Evolutionary conservation across 2,329 filamentous ascomycete species (phyloP), one percentile per base, ranked within the genome.

Genomic region (Colletotrichum limetticola): DNA sequence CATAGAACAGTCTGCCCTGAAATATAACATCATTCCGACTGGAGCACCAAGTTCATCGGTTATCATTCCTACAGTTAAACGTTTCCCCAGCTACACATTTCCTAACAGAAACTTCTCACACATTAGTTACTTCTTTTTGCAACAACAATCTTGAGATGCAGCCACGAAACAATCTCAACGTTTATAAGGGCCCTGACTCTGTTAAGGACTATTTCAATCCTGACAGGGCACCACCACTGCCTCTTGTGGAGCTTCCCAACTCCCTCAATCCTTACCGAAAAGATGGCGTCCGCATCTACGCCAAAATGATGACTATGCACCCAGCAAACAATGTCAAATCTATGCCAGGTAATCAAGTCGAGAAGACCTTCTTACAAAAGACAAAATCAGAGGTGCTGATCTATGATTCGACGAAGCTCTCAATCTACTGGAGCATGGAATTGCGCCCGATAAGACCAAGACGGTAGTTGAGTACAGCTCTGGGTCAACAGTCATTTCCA

Each of bases 251-350:
- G 79, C 82, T 92, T 11, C 90, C 90, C 3, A 82, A 83, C 32
- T 81, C 81, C 49, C 82, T 92, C 59, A 92, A 91, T 72, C 89
- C 89, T 0, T 90, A 86, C 74, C 82, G 85, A 61, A 74, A 84
- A 24, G 86, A 91, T 85, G 87, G 88, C 1, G 87, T 92, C 3
- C 86, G 88, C 26, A 90, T 92, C 73, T 91, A 91, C 74, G 90
- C 90, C 42, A 91, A 91, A 80, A 89, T 91, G 87, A 88, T 91
- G 85, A 89, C 88, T 2, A 87, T 87, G 82, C 87, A 89, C 73
- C 90, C 90, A 1, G 88, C 89, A 14, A 88, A 91, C 70, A 91
- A 91, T 64, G 88, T 92, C 75, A 91, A 92, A 77, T 86, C 88
- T 22, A 85, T 91, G 80, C 90, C 90, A 76, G 87, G 86, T 87